Percentiles rank a stretch among this genome's conserved stretches.
phyloP scores from a whole-genome alignment of 441 rosid species.

The Erodium texanum region DNA sequence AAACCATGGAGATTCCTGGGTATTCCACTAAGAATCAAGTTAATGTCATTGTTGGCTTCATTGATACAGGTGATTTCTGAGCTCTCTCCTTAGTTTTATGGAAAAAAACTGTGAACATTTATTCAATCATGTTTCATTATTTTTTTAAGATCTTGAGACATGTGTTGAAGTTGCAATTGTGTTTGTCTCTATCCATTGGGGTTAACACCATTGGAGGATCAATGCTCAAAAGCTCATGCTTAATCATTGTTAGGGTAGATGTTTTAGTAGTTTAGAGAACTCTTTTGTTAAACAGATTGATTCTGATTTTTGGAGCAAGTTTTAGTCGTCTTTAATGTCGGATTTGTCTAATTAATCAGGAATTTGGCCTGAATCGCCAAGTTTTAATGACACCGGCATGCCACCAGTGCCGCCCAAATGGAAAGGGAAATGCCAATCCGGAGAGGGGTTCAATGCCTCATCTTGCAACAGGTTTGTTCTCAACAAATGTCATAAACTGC shows the following conservation, averaged over 20 bases:
- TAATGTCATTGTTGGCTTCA: constrained; percentile 41
- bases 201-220: background rate
- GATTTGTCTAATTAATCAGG: constrained; percentile 29
- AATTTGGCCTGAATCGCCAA: constrained; percentile 68
- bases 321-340: no score
- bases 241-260: no score
- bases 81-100: background rate
- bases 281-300: no score
- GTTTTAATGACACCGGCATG: constrained; percentile 52
- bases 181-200: background rate
- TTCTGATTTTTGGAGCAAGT: no score
- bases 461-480: constrained; percentile 50
- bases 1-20: constrained; percentile 44
- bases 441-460: constrained; percentile 50
- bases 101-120: background rate
- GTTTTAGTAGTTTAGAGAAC: no score
- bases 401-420: constrained; percentile 56
- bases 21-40: constrained; percentile 46
- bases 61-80: constrained; percentile 34
- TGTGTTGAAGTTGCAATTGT: no score
- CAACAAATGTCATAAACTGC: constrained; percentile 4
- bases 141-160: no score
- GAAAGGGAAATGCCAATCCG: constrained; percentile 57
- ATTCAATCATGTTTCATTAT: background rate
- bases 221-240: no score